Conservation (phyloP, 768 basidiomycete genomes). For the Suillus occidentalis region DNA sequence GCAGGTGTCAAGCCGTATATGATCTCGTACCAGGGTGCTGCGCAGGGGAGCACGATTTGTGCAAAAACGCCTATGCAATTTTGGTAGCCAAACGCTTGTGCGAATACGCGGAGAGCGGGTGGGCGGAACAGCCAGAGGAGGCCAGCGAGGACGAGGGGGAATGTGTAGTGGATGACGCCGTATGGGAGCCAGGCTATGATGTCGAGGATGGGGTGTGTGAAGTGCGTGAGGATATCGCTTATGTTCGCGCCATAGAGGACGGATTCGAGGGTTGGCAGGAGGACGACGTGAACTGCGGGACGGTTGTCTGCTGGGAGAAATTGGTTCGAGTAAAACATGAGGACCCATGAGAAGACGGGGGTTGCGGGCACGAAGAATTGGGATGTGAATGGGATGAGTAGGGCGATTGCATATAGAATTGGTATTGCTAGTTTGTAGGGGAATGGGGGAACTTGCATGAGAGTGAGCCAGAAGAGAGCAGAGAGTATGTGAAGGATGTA, state of each 20-base stretch:
- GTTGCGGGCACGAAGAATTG: constrained; percentile 91
- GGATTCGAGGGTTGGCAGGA: constrained; percentile 92
- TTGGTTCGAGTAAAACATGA: constrained; percentile 82
- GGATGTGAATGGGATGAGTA: constrained; percentile 82
- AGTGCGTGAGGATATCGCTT: constrained; percentile 93
- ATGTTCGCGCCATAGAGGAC: constrained; percentile 98
- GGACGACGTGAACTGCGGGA: constrained; percentile 84
- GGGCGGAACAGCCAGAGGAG: constrained; percentile 89
- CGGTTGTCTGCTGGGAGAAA: constrained; percentile 79
- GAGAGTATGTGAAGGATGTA: constrained; percentile 66
- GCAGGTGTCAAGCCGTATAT: constrained; percentile 96
- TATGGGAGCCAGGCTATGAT: constrained; percentile 96
- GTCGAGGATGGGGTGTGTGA: constrained; percentile 90
- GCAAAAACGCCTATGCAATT: constrained; percentile 85
- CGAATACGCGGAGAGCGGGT: constrained; percentile 82
- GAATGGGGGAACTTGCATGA: constrained; percentile 71
- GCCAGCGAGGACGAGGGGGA: constrained; percentile 85
- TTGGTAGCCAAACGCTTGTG: constrained; percentile 87
- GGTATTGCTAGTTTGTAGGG: constrained; percentile 81
- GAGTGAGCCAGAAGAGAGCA: constrained; percentile 66
- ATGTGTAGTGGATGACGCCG: constrained; percentile 86
- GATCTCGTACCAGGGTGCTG: constrained; percentile 97
- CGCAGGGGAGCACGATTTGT: constrained; percentile 88
- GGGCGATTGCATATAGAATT: constrained; percentile 59
- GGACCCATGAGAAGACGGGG: constrained; percentile 83